Evolutionary conservation across 371 early-diverging fungal genomes (phyloP).

Genomic region (Apophysomyces elegans): DNA sequence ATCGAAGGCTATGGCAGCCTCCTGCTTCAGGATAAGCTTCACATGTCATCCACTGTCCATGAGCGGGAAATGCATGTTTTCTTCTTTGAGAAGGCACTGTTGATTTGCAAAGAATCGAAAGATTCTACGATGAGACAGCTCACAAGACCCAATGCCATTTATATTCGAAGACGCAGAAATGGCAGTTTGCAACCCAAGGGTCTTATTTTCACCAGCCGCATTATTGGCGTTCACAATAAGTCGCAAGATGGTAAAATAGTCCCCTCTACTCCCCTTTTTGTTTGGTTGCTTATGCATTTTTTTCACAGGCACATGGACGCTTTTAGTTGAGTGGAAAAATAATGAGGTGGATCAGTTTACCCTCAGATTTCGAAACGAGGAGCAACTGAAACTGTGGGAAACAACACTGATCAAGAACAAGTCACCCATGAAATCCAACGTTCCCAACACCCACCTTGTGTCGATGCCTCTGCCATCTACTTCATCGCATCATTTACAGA

Average conservation of each 20-base stretch:
- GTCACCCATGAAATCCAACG: slow-evolving; percentile 27
- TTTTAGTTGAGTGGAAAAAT: slow-evolving; percentile 83
- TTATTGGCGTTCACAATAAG: slow-evolving; percentile 26
- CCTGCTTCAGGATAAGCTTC: slow-evolving; percentile 80
- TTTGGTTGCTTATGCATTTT: slow-evolving; percentile 9
- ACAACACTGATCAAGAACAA: slow-evolving; percentile 58
- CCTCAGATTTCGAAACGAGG: slow-evolving; percentile 86
- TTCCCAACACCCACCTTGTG: slow-evolving; percentile 48
- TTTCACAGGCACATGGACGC: slow-evolving; percentile 47
- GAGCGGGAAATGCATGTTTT: slow-evolving; percentile 83
- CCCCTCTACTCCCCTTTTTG: neutral
- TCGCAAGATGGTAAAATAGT: slow-evolving; percentile 23
- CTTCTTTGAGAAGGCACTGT: slow-evolving; percentile 86
- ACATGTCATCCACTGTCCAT: slow-evolving; percentile 73
- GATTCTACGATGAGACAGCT: slow-evolving; percentile 49
- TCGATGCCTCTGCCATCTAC: slow-evolving; percentile 37
- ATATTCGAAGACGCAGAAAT: slow-evolving; percentile 47
- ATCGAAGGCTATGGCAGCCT: slow-evolving; percentile 79
- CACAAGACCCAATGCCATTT: slow-evolving; percentile 43
- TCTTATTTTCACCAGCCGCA: slow-evolving; percentile 57
- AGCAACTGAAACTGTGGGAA: slow-evolving; percentile 92
- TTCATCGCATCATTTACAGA: slow-evolving; percentile 21
- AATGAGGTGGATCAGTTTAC: slow-evolving; percentile 82
- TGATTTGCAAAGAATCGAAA: slow-evolving; percentile 84
- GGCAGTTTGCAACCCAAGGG: slow-evolving; percentile 79